Evolutionary conservation across 2,329 filamentous ascomycete genomes (phyloP).

Genomic region (Diaporthe eres): DNA sequence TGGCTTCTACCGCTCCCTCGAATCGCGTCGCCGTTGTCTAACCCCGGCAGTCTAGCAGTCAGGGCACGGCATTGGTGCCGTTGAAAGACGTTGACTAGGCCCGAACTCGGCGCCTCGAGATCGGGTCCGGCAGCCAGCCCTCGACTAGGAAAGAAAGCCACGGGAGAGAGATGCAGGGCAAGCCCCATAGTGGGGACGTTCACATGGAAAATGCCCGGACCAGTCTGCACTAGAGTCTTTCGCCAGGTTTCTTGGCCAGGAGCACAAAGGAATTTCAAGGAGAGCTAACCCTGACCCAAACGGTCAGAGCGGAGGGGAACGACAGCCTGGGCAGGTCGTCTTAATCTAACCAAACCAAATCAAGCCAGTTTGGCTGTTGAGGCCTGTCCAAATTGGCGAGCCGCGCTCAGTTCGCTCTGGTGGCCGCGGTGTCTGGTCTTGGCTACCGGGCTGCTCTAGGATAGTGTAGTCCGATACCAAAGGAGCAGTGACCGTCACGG

Average conservation of each 20-base stretch:
- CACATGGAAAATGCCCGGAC: slow-evolving; percentile 15
- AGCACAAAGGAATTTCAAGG: slow-evolving; percentile 11
- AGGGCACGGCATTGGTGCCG: slow-evolving; percentile 13
- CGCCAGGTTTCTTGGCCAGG: background rate
- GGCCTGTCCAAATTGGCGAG: background rate
- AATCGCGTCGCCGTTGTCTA: background rate
- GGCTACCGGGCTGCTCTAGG: background rate
- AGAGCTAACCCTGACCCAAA: background rate
- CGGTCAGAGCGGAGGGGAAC: slow-evolving; percentile 18
- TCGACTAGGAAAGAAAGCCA: slow-evolving; percentile 14
- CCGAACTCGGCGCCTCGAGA: slow-evolving; percentile 10
- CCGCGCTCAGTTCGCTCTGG: slow-evolving; percentile 13
- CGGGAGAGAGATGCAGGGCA: slow-evolving; percentile 6
- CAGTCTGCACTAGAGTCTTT: background rate
- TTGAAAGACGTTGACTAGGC: background rate
- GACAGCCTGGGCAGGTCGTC: slow-evolving; percentile 11
- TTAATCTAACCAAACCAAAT: slow-evolving; percentile 12
- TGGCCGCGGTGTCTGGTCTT: background rate
- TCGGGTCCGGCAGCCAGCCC: slow-evolving; percentile 11
- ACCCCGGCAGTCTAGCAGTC: background rate
- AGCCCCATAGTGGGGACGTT: slow-evolving; percentile 6
- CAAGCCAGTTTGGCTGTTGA: background rate
- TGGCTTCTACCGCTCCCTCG: background rate
- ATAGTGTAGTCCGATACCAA: background rate
- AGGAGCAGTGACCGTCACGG: slow-evolving; percentile 17